These are phyloP conservation scores for Epichloe hybrida DNA, from an alignment of 2,329 filamentous ascomycete genomes.

Conservation along the genomic window DNA sequence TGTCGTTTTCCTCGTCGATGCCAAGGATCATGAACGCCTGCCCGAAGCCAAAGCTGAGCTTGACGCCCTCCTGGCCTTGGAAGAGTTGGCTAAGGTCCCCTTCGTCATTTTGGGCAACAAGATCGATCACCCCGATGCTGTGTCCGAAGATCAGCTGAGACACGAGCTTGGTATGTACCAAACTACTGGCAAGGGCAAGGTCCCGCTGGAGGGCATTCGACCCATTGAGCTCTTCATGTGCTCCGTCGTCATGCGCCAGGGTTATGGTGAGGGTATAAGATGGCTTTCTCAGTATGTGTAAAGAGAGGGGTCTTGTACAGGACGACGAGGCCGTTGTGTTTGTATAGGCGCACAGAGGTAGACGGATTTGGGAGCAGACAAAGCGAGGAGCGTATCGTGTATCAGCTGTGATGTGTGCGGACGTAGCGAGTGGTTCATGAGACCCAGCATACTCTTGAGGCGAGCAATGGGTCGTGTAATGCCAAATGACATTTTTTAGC, in stretches of 20 bases:
- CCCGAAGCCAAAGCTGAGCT: conserved; percentile 92
- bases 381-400: not conserved
- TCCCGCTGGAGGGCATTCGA: conserved; percentile 79
- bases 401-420: not conserved
- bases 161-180: conserved; percentile 89
- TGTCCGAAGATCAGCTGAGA: conserved; percentile 90
- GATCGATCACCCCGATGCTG: conserved; percentile 94
- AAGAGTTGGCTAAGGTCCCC: conserved; percentile 88
- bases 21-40: conserved; percentile 93
- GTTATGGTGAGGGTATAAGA: conserved; percentile 80
- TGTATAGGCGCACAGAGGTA: not conserved
- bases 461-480: conserved; percentile 22
- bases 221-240: conserved; percentile 99
- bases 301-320: conserved; percentile 9
- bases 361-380: not conserved
- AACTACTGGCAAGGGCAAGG: conserved; percentile 92
- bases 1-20: conserved; percentile 95
- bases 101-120: conserved; percentile 98
- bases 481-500: conserved; percentile 8
- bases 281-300: conserved; percentile 91
- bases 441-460: conserved; percentile 22
- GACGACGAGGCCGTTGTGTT: not conserved
- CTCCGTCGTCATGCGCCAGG: conserved; percentile 96
- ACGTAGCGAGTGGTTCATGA: conserved; percentile 11
- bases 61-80: conserved; percentile 89